Percentiles rank a stretch among this genome's conserved stretches.
Evolutionary conservation across 2,329 filamentous ascomycete species (phyloP).

Genomic region (Penicillium expansum): DNA sequence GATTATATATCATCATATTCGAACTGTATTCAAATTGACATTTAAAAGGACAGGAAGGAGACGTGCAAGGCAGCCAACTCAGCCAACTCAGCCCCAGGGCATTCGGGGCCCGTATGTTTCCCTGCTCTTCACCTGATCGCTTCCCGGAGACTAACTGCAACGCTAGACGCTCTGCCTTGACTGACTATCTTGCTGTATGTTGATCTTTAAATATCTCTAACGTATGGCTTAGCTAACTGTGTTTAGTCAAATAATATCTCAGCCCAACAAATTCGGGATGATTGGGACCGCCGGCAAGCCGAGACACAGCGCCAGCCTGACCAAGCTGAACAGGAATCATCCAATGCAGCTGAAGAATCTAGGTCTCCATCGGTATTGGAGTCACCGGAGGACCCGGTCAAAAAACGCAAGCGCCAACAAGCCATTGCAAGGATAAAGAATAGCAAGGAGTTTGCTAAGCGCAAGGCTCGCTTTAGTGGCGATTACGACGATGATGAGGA

Average conservation of each 20-base stretch:
- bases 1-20: background rate
- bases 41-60: conserved; percentile 31
- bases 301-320: conserved; percentile 46
- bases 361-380: conserved; percentile 29
- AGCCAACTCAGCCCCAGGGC: conserved; percentile 17
- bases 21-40: background rate
- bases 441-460: conserved; percentile 51
- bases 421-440: conserved; percentile 49
- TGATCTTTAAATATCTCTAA: background rate
- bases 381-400: conserved; percentile 40
- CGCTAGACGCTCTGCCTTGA: conserved; percentile 61
- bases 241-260: conserved; percentile 63
- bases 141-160: conserved; percentile 16
- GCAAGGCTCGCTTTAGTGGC: conserved; percentile 42
- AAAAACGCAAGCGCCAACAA: conserved; percentile 58
- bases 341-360: conserved; percentile 34
- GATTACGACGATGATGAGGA: conserved; percentile 49
- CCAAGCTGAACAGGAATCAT: conserved; percentile 23
- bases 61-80: conserved; percentile 18
- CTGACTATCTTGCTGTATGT: conserved; percentile 64
- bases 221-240: background rate
- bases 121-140: background rate
- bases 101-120: conserved; percentile 47
- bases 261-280: conserved; percentile 60
- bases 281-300: conserved; percentile 54